Percentiles rank a stretch among this genome's conserved stretches.
phyloP scores from a whole-genome alignment of 2,329 filamentous ascomycete species.

The Coniochaeta sp. region DNA sequence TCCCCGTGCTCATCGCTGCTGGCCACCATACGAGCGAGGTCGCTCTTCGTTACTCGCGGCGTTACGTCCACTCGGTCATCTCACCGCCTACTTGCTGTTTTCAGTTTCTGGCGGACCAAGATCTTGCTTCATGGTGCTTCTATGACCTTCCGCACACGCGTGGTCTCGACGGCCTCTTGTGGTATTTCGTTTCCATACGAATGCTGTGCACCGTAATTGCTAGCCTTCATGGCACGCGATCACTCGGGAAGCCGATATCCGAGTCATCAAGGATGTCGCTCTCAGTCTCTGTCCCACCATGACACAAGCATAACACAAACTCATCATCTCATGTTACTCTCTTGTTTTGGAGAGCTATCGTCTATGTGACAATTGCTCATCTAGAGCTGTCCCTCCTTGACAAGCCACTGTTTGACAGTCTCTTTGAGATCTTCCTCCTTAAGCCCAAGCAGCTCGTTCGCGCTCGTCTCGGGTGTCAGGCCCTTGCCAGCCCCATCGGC shows the following conservation, averaged over 20 bases:
- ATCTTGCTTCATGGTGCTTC: neutral
- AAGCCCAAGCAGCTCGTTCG: slow-evolving; percentile 18
- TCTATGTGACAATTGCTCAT: neutral
- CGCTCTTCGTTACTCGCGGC: neutral
- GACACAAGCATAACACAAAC: neutral
- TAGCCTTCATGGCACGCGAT: neutral
- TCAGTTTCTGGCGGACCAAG: neutral
- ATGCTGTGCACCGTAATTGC: neutral
- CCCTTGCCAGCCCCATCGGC: slow-evolving; percentile 25
- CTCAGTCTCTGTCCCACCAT: neutral
- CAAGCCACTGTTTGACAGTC: slow-evolving; percentile 9
- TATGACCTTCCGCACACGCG: neutral
- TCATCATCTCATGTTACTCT: neutral
- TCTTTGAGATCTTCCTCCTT: slow-evolving; percentile 10
- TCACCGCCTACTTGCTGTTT: neutral
- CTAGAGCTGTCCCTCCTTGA: neutral
- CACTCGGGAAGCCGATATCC: neutral
- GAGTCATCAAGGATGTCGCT: neutral
- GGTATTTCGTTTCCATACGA: neutral
- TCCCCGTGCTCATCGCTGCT: neutral
- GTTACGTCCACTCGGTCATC: neutral
- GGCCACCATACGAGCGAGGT: neutral
- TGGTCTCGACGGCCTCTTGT: neutral
- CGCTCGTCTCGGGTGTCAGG: slow-evolving; percentile 12
- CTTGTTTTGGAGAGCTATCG: neutral